Percentiles rank a stretch among this genome's conserved stretches.
Conservation (phyloP, 768 basidiomycete genomes). For the Lactarius sanguifluus region DNA sequence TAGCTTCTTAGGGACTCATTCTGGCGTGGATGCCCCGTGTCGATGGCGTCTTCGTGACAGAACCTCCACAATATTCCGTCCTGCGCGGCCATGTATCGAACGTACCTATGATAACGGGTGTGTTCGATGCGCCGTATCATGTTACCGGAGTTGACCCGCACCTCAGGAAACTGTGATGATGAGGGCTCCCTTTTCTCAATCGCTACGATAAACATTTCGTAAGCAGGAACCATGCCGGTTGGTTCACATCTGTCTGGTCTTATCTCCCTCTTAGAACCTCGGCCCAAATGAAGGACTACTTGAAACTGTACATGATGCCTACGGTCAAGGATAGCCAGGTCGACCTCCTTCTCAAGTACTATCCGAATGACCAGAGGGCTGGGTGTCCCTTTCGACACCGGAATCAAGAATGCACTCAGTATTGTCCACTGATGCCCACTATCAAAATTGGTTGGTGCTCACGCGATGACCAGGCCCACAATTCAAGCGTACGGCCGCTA, state of each 20-base stretch:
- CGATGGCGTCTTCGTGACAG: constrained; percentile 34
- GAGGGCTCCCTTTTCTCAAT: constrained; percentile 52
- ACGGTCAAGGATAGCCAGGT: constrained; percentile 28
- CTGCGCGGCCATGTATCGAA: constrained; percentile 29
- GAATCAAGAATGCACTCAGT: constrained; percentile 33
- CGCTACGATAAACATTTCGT: constrained; percentile 35
- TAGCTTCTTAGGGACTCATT: constrained; percentile 28
- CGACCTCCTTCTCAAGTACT: constrained; percentile 29
- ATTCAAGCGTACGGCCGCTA: constrained; percentile 27
- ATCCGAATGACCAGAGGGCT: constrained; percentile 25
- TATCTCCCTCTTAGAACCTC: background rate
- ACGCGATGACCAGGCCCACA: constrained; percentile 10
- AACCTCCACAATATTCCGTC: constrained; percentile 30
- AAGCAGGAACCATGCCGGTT: constrained; percentile 5
- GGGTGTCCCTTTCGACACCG: constrained; percentile 29
- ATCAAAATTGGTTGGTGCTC: background rate
- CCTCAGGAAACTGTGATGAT: constrained; percentile 52
- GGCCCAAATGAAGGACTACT: constrained; percentile 9
- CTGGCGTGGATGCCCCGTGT: constrained; percentile 33
- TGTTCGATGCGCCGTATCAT: background rate
- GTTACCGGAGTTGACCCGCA: constrained; percentile 5
- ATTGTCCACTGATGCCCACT: background rate
- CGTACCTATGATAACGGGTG: constrained; percentile 31
- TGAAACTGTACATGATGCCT: constrained; percentile 31
- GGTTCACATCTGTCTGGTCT: background rate